Percentiles rank a stretch among this genome's conserved stretches.
Conservation (phyloP, 495 filamentous ascomycete genomes). For the Terfezia claveryi region DNA sequence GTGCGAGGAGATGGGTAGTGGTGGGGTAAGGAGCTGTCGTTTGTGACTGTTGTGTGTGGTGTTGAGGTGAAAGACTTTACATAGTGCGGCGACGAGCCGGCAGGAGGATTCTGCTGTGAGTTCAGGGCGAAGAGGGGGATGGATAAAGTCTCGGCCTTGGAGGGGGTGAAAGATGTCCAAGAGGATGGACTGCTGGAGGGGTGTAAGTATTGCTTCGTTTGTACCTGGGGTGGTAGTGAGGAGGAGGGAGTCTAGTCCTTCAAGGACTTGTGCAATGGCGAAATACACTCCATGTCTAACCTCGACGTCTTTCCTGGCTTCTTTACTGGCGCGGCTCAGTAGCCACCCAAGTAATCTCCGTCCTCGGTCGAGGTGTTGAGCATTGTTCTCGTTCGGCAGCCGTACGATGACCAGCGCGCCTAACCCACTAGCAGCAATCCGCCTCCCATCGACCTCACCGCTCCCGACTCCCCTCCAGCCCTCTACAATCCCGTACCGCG, state of each 20-base stretch:
- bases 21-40: background rate
- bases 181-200: constrained; percentile 1
- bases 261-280: constrained; percentile 13
- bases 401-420: constrained; percentile 30
- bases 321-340: constrained; percentile 7
- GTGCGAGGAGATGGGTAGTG: constrained; percentile 2
- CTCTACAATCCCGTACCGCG: constrained; percentile 38
- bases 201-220: constrained; percentile 1
- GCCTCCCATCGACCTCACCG: constrained; percentile 46
- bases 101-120: constrained; percentile 44
- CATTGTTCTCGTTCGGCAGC: background rate
- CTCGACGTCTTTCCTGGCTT: constrained; percentile 12
- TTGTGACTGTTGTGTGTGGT: constrained; percentile 5
- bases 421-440: constrained; percentile 46
- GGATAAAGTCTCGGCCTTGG: constrained; percentile 12
- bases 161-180: constrained; percentile 10
- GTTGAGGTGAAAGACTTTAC: constrained; percentile 9
- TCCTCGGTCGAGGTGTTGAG: background rate
- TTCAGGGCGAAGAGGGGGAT: constrained; percentile 36
- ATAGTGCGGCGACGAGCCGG: constrained; percentile 27
- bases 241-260: constrained; percentile 1
- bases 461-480: constrained; percentile 74
- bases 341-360: constrained; percentile 10
- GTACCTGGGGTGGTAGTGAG: background rate
- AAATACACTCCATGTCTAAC: constrained; percentile 13